A percentile compares a stretch with the other conserved stretches of the same genome.
phyloP scores from a whole-genome alignment of 179 eudicot species.

The Spinacia oleracea region DNA sequence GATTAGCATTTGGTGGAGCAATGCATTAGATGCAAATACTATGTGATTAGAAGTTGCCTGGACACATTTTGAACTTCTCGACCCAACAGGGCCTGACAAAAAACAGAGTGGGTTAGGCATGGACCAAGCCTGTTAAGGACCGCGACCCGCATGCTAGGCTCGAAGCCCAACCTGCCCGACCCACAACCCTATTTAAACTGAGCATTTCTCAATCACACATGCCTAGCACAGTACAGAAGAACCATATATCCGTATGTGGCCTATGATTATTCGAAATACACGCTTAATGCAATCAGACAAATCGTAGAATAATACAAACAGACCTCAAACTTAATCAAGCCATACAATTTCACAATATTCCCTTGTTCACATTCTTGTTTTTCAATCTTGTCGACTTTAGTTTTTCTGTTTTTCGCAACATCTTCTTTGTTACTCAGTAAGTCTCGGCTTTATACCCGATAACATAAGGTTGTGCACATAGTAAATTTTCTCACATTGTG shows the following conservation, averaged over 20 bases:
- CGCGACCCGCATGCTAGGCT: no score
- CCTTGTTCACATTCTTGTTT: neutral
- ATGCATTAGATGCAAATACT: no score
- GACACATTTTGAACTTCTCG: no score
- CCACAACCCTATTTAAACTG: no score
- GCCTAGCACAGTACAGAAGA: no score
- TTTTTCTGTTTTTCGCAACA: neutral
- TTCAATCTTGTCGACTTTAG: neutral
- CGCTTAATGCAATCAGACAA: conserved; percentile 12
- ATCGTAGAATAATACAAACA: neutral
- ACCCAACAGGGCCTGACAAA: no score
- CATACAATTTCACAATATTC: neutral
- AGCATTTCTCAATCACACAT: neutral
- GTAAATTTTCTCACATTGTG: neutral
- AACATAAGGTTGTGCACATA: neutral
- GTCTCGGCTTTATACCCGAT: neutral
- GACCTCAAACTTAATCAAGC: neutral
- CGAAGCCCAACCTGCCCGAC: no score
- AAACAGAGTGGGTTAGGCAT: no score
- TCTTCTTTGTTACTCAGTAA: no score
- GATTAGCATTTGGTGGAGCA: no score
- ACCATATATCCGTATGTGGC: neutral
- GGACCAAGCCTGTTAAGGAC: no score
- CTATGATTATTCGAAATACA: neutral
- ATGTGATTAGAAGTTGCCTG: no score